Evolutionary conservation across 371 early-diverging fungal species (phyloP).

Genomic region (Chytridium lagenaria): DNA sequence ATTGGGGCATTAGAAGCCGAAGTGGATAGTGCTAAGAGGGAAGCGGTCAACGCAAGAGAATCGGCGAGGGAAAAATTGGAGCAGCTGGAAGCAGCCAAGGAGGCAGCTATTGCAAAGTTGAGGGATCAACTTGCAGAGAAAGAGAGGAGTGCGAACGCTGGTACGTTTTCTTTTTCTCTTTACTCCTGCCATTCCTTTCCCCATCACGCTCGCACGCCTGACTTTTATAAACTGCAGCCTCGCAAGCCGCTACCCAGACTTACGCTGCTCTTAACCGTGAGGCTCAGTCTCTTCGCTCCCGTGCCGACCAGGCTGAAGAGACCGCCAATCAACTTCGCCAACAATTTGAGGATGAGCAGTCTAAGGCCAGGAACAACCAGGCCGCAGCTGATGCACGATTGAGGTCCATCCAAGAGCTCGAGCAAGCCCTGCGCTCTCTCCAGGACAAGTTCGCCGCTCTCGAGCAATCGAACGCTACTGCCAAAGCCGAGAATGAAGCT

Average conservation of each 20-base stretch:
- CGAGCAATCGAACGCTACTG: background rate
- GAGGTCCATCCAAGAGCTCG: background rate
- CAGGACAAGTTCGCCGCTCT: slow-evolving; percentile 5
- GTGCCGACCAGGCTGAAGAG: slow-evolving; percentile 11
- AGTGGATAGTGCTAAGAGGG: background rate
- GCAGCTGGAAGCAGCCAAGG: slow-evolving; percentile 5
- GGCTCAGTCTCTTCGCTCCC: slow-evolving; percentile 17
- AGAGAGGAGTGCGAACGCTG: slow-evolving; percentile 14
- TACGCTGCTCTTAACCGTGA: slow-evolving; percentile 19
- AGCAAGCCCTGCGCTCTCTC: background rate
- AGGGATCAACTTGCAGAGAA: slow-evolving; percentile 17
- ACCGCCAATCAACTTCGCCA: background rate
- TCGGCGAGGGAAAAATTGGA: background rate
- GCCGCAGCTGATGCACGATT: background rate
- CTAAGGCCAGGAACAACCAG: background rate
- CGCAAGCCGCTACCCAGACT: slow-evolving; percentile 3
- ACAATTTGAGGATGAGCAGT: background rate
- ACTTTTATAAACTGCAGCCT: background rate
- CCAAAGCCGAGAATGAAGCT: slow-evolving; percentile 4
- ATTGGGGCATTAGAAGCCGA: slow-evolving; percentile 9
- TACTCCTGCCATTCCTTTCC: background rate
- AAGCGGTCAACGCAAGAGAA: background rate
- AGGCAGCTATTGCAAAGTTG: slow-evolving; percentile 4
- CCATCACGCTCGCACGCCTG: too few relatives aligned
- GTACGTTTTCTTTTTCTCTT: background rate